Evolutionary conservation across 768 basidiomycete genomes (phyloP).

Genomic region (Boletus reticuloceps): DNA sequence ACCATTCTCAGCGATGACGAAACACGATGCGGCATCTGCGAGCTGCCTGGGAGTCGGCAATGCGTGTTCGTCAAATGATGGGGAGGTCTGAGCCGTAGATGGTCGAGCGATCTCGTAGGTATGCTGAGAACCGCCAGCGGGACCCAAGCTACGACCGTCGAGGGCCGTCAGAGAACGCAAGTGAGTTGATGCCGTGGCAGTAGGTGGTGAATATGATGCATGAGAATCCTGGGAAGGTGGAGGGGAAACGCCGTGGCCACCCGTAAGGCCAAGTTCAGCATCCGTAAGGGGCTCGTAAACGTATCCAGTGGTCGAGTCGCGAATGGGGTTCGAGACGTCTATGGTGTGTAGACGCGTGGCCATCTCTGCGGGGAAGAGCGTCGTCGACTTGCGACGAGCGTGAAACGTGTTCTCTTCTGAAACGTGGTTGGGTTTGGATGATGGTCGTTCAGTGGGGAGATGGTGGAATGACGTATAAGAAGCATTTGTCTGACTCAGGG

Average conservation of each 20-base stretch:
- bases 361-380: slow-evolving; percentile 30
- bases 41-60: slow-evolving; percentile 58
- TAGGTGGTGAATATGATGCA: slow-evolving; percentile 4
- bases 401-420: slow-evolving; percentile 35
- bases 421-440: slow-evolving; percentile 22
- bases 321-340: slow-evolving; percentile 28
- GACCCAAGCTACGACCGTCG: slow-evolving; percentile 10
- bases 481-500: slow-evolving; percentile 20
- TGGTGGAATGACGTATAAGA: slow-evolving; percentile 29
- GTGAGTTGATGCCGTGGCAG: slow-evolving; percentile 14
- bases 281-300: slow-evolving; percentile 30
- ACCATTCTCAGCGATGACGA: slow-evolving; percentile 68
- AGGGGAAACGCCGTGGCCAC: slow-evolving; percentile 2
- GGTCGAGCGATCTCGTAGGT: slow-evolving; percentile 15
- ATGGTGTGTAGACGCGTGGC: slow-evolving; percentile 29
- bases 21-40: slow-evolving; percentile 55
- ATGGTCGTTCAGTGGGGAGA: slow-evolving; percentile 20
- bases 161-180: slow-evolving; percentile 22
- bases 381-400: slow-evolving; percentile 34
- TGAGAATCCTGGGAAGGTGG: slow-evolving; percentile 16
- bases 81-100: slow-evolving; percentile 11
- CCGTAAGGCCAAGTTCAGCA: slow-evolving; percentile 24
- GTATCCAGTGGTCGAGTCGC: slow-evolving; percentile 21
- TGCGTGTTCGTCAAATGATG: slow-evolving; percentile 41
- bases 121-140: not conserved